Base-by-base conservation (phyloP, 805 yeast species). In the Diddensiella santjacobensis region DNA sequence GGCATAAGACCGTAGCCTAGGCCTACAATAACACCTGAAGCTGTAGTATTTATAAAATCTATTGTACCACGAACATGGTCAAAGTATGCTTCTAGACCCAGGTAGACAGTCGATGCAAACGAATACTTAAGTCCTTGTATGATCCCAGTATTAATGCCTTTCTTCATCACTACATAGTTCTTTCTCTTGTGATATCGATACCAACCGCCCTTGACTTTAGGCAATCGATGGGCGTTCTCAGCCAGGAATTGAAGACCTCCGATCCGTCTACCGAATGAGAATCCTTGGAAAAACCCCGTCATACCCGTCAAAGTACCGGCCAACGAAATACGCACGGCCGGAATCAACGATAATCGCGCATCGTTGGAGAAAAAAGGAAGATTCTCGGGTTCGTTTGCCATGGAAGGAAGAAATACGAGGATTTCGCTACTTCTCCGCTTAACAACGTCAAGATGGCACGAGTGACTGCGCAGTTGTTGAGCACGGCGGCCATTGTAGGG, bases 121-220 rank as follows among this genome's bases (percentile, higher is more conserved):
- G 79, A 68, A 45, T 73, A 69, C 57, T 72, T 75, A 15, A 57
- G 53, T 46, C 71, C 75, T 6, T 69, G 69, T 31, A 58, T 63
- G n/a, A 74, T 56, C 0, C 83, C 89, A 4, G 55, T 46, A 17
- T 67, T 68, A 53, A 79, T 66, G 0, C 86, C 87, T 22, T 71
- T 70, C 49, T 76, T 71, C 30, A 84, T 64, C 66, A 87, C 79
- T 24, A 83, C 84, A 63, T 85, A 84, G 65, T 85, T 84, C 68
- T 86, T 87, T 53, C 87, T 74, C 66, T 84, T 87, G 66, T 87
- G 93, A 65, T 87, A 87, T 62, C 83, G 84, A 60, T 84, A 87
- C 96, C 96, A 87, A 0, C 91, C 93, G 18, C 87, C 89, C 46
- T 79, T 83, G 0, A 83, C 79, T 19, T 65, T 72, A 4, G 96